A percentile compares a stretch with the other conserved stretches of the same genome.
phyloP scores from a whole-genome alignment of 1,284 basidiomycete species.

The Fistulina hepatica region DNA sequence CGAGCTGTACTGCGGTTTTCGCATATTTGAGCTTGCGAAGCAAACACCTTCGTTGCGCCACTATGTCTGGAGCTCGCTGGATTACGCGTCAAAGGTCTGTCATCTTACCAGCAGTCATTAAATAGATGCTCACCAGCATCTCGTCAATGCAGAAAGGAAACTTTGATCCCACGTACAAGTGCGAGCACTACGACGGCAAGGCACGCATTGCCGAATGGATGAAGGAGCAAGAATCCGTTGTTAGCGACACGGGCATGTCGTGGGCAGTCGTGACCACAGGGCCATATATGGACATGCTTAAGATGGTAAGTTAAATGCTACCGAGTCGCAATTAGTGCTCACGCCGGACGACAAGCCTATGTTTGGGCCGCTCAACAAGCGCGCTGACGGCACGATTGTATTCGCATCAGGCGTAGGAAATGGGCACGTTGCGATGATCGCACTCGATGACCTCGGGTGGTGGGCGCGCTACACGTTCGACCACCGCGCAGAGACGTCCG shows the following conservation, averaged over 20 bases:
- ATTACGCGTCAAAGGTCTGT: slow-evolving; percentile 33
- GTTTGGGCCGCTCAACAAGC: slow-evolving; percentile 15
- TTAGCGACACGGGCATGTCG: slow-evolving; percentile 3
- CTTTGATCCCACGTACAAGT: slow-evolving; percentile 26
- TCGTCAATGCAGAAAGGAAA: too few relatives aligned
- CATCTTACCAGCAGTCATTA: background rate
- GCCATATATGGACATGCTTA: slow-evolving; percentile 11
- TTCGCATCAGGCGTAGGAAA: slow-evolving; percentile 17
- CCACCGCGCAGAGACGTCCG: slow-evolving; percentile 15
- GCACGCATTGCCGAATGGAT: slow-evolving; percentile 18
- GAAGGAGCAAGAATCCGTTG: slow-evolving; percentile 14
- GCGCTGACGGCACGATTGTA: slow-evolving; percentile 19
- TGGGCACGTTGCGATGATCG: slow-evolving; percentile 17
- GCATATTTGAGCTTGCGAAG: slow-evolving; percentile 38
- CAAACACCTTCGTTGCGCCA: slow-evolving; percentile 28
- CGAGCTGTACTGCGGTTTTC: slow-evolving; percentile 31
- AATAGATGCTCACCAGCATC: too few relatives aligned
- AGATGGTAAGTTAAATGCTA: slow-evolving; percentile 1
- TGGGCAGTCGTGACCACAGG: slow-evolving; percentile 8
- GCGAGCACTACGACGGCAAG: slow-evolving; percentile 30
- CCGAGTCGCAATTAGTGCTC: background rate
- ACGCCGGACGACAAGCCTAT: slow-evolving; percentile 8
- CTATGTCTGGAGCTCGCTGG: slow-evolving; percentile 37
- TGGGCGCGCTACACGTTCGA: slow-evolving; percentile 21
- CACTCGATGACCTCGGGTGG: slow-evolving; percentile 19